Evolutionary conservation across 2,329 filamentous ascomycete genomes (phyloP).

Genomic region (Aspergillus pseudotamarii): DNA sequence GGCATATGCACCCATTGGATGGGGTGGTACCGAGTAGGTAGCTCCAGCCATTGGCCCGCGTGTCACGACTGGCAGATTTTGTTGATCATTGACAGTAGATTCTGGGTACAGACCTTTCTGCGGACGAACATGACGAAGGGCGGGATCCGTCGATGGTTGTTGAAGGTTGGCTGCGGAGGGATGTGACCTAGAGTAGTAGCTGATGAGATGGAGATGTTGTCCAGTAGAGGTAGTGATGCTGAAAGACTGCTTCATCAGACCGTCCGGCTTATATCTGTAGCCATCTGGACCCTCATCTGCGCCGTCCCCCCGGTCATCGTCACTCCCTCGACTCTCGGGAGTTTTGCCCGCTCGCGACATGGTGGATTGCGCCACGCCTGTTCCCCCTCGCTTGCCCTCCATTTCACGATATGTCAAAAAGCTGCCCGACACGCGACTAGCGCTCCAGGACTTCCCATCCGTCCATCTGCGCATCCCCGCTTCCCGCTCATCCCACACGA

Average conservation of each 20-base stretch:
- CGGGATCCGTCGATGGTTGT: constrained; percentile 79
- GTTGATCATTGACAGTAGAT: constrained; percentile 84
- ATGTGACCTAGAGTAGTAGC: constrained; percentile 86
- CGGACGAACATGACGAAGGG: constrained; percentile 79
- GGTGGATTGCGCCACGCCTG: constrained; percentile 62
- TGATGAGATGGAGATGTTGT: constrained; percentile 95
- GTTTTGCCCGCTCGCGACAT: constrained; percentile 70
- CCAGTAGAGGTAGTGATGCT: constrained; percentile 91
- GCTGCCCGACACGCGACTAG: constrained; percentile 93
- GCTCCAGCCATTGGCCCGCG: constrained; percentile 68
- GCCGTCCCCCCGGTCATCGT: constrained; percentile 74
- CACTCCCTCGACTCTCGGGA: constrained; percentile 79
- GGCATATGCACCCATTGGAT: constrained; percentile 59
- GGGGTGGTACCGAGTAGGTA: constrained; percentile 55
- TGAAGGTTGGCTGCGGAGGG: constrained; percentile 71
- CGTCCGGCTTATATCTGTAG: constrained; percentile 93
- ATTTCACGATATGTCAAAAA: constrained; percentile 98
- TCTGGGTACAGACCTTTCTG: constrained; percentile 97
- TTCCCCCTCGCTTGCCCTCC: constrained; percentile 93
- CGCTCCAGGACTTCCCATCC: constrained; percentile 98
- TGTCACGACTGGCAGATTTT: constrained; percentile 78
- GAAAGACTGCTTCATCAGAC: constrained; percentile 99
- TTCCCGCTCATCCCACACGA: constrained; percentile 99
- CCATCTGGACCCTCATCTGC: constrained; percentile 78
- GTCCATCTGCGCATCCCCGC: constrained; percentile 99